These are phyloP conservation scores for Oryza officinalis DNA, from an alignment of 176 grass and related monocot genomes.

Conservation along the genomic window DNA sequence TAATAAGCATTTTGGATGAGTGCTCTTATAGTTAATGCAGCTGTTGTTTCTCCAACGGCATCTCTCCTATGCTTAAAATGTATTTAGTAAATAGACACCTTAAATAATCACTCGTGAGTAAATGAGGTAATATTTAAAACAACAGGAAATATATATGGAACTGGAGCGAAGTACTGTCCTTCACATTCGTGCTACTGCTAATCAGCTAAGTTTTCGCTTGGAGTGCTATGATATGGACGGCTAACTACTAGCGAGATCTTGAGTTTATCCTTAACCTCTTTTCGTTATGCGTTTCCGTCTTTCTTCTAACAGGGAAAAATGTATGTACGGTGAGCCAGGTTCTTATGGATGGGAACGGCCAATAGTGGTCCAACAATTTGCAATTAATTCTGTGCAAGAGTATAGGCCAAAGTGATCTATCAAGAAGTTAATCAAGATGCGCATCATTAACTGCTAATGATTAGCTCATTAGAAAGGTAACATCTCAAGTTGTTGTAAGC, in stretches of 20 bases:
- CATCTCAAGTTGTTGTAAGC: conserved; percentile 30
- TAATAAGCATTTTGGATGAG: too few relatives aligned
- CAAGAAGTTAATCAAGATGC: conserved; percentile 50
- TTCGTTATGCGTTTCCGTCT: neutral
- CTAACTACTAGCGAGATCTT: neutral
- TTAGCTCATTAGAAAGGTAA: conserved; percentile 42
- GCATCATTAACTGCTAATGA: conserved; percentile 51
- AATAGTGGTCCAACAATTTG: conserved; percentile 15
- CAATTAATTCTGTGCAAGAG: neutral
- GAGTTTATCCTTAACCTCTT: neutral
- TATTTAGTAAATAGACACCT: too few relatives aligned
- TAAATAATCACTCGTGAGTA: too few relatives aligned
- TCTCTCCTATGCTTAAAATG: too few relatives aligned
- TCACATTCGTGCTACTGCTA: neutral
- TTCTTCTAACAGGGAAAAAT: neutral
- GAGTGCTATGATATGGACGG: too few relatives aligned
- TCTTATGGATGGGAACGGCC: neutral
- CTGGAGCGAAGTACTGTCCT: neutral
- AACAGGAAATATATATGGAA: too few relatives aligned
- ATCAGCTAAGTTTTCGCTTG: neutral
- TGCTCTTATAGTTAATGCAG: too few relatives aligned
- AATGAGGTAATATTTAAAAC: too few relatives aligned
- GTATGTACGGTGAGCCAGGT: neutral
- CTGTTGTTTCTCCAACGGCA: too few relatives aligned
- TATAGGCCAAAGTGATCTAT: conserved; percentile 33